Percentiles rank a stretch among this genome's conserved stretches.
Evolutionary conservation across 768 basidiomycete species (phyloP).

Genomic region (Auriscalpium orientale): DNA sequence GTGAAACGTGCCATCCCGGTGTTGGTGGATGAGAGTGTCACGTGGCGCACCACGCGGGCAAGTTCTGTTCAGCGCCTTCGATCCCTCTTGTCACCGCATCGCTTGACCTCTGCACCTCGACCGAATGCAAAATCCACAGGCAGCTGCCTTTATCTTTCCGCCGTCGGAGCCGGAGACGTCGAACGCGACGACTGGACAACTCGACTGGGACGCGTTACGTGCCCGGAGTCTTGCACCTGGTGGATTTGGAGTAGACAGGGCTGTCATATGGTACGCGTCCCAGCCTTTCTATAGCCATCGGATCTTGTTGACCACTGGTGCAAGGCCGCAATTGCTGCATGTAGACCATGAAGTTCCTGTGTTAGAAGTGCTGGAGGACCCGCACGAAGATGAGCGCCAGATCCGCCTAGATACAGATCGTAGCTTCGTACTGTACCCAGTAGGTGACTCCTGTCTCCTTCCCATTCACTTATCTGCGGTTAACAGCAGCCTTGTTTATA

Average conservation of each 20-base stretch:
- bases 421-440: constrained; percentile 89
- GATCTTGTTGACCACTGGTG: constrained; percentile 15
- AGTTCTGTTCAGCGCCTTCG: too few relatives aligned
- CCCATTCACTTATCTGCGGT: constrained; percentile 1
- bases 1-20: too few relatives aligned
- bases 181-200: not conserved
- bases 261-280: constrained; percentile 45
- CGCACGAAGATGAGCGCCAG: constrained; percentile 79
- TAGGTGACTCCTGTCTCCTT: constrained; percentile 34
- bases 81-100: too few relatives aligned
- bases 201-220: constrained; percentile 42
- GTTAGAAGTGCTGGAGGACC: not conserved
- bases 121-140: too few relatives aligned
- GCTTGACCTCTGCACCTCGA: too few relatives aligned
- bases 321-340: constrained; percentile 34
- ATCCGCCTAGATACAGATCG: constrained; percentile 86
- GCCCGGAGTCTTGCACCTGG: constrained; percentile 43
- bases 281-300: constrained; percentile 5
- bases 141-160: too few relatives aligned
- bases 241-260: constrained; percentile 57
- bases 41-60: too few relatives aligned
- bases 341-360: constrained; percentile 14
- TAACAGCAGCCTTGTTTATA: not conserved
- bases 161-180: too few relatives aligned
- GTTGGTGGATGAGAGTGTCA: too few relatives aligned